Conservation (phyloP, 305 asterid genomes). For the Fraxinus dipetala region DNA sequence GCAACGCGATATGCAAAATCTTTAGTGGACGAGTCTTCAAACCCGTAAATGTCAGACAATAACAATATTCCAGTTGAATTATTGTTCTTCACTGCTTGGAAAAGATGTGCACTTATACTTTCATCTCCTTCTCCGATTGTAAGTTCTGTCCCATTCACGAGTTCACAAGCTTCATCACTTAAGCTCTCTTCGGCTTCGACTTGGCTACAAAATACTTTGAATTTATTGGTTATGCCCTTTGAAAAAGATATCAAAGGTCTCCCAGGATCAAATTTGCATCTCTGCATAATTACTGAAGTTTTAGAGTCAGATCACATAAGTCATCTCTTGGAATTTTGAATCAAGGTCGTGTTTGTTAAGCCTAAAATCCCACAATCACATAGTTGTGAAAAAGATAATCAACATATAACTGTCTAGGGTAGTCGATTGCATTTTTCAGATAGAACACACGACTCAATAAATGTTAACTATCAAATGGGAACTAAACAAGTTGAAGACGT, state of each 20-base stretch:
- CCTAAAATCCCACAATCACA: neutral
- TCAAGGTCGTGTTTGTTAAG: neutral
- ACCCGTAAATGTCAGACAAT: conserved; percentile 72
- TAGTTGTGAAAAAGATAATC: neutral
- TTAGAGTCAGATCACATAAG: conserved; percentile 32
- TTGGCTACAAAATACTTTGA: conserved; percentile 40
- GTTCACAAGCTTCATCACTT: conserved; percentile 63
- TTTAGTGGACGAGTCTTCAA: conserved; percentile 65
- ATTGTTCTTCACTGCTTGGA: conserved; percentile 74
- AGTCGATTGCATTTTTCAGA: neutral
- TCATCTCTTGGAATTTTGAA: neutral
- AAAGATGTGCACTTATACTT: conserved; percentile 50
- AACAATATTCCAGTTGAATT: conserved; percentile 72
- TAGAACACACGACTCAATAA: neutral
- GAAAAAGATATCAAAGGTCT: conserved; percentile 18
- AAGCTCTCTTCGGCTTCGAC: conserved; percentile 41
- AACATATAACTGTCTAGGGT: neutral
- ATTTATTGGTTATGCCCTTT: conserved; percentile 20
- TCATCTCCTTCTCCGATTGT: conserved; percentile 56
- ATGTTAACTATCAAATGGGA: neutral
- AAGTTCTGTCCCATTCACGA: conserved; percentile 64
- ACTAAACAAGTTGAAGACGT: conserved; percentile 14
- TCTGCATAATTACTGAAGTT: conserved; percentile 76
- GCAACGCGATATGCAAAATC: conserved; percentile 83
- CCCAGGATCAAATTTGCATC: conserved; percentile 20